Conservation (phyloP, 2,329 filamentous ascomycete species). For the Cladophialophora chaetospira region DNA sequence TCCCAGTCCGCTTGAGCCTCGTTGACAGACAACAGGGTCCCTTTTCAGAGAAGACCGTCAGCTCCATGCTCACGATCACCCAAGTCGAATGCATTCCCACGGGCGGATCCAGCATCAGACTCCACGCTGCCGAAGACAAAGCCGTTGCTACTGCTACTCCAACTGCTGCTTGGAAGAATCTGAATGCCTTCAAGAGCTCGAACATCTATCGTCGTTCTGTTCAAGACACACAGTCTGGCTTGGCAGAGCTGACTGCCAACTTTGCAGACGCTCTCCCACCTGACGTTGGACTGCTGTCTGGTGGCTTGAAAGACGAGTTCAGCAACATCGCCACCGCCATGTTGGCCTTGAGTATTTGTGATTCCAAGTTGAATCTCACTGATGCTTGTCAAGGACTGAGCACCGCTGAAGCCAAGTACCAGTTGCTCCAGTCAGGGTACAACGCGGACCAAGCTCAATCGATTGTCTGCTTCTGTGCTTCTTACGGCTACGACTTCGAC, state of each 20-base stretch:
- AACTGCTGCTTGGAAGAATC: not conserved
- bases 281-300: constrained; percentile 19
- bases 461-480: constrained; percentile 24
- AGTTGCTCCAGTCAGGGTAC: constrained; percentile 20
- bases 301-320: constrained; percentile 11
- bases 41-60: constrained; percentile 24
- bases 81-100: constrained; percentile 30
- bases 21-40: constrained; percentile 24
- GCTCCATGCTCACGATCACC: constrained; percentile 28
- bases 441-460: constrained; percentile 22
- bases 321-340: constrained; percentile 23
- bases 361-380: constrained; percentile 25
- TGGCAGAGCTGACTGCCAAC: constrained; percentile 8
- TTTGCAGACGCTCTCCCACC: constrained; percentile 21
- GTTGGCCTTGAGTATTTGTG: constrained; percentile 27
- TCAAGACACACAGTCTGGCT: constrained; percentile 4
- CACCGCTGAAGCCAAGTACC: constrained; percentile 15
- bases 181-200: constrained; percentile 1
- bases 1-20: not conserved
- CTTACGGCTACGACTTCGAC: constrained; percentile 26
- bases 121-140: constrained; percentile 13
- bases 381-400: constrained; percentile 21
- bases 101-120: constrained; percentile 21
- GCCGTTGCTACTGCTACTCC: constrained; percentile 1
- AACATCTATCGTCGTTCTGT: constrained; percentile 15